Base-by-base conservation (phyloP, 129 eudicot genomes). In the Ambrosia trifida region DNA sequence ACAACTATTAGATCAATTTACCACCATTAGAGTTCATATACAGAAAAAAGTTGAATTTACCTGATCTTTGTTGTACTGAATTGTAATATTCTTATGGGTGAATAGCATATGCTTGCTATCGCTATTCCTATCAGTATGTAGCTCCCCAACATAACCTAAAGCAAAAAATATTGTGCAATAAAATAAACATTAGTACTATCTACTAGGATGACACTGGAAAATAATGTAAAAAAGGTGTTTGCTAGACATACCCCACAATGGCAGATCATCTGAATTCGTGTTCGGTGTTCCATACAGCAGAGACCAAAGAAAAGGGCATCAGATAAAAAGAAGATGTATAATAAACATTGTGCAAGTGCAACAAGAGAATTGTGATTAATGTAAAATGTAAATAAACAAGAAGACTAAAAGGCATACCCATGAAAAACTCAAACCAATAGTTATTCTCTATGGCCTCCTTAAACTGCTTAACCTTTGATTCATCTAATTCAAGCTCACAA, bases 351-450 rank as follows among this genome's bases (percentile, higher is more conserved):
- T 53, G 38, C 7, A 20, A 45, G 43, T 53, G 38, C 7, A 20
- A 45, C 45, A 58, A 12, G 45, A 40, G 20, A 45, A 30, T 9
- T 67, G 49, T 58, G 31, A 66, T 74, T 36, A 4, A 16, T 16
- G 64, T 20, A 76, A 18, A 47, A 51, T 47, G 45, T 36, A 57
- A 47, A 14, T 4, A 33, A 20, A 68, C 40, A 19, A 13, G 11
- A 59, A 32, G 19, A 44, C 32, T 19, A 45, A 16, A 54, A 66
- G 52, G 75, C 86, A 68, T 85, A 93, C 98, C 98, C 88, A 93
- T 87, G 82, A 93, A 93, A 69, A 93, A 93, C 38, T 93, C 98
- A 80, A 93, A 93, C 98, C 98, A 93, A 75, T 93, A 93, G 78
- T 86, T 87, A 84, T 85, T 87, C 62, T 89, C 96, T 65, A 93